Evolutionary conservation across 345 rosid species (phyloP).

Genomic region (Aethionema arabicum): DNA sequence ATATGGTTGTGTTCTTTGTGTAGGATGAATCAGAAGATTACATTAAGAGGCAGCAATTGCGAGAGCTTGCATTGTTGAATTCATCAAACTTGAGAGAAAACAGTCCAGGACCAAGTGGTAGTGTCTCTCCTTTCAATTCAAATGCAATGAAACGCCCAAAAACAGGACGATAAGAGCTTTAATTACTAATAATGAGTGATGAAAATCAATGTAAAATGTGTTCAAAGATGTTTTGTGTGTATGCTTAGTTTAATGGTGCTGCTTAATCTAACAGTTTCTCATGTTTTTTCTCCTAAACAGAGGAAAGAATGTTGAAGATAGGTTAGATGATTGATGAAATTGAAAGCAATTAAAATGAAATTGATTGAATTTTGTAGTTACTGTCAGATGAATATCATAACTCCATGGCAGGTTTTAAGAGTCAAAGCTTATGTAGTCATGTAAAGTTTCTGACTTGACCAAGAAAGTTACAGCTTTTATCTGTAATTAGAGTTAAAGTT

Average conservation of each 20-base stretch:
- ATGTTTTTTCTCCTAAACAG: slow-evolving; percentile 6
- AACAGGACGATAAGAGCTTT: slow-evolving; percentile 61
- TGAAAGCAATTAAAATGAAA: slow-evolving; percentile 28
- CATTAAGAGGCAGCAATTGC: slow-evolving; percentile 93
- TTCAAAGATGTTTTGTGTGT: slow-evolving; percentile 6
- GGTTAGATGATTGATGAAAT: not conserved
- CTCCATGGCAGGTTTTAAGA: too few species aligned
- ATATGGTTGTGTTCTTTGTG: slow-evolving; percentile 4
- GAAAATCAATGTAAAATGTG: not conserved
- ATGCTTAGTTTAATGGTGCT: slow-evolving; percentile 28
- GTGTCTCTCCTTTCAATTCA: slow-evolving; percentile 91
- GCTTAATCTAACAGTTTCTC: slow-evolving; percentile 20
- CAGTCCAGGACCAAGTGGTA: slow-evolving; percentile 94
- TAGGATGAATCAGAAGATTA: slow-evolving; percentile 97
- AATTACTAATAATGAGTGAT: slow-evolving; percentile 5
- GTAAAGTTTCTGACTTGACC: too few species aligned
- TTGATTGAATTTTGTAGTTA: slow-evolving; percentile 16
- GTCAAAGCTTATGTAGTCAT: too few species aligned
- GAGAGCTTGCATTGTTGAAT: slow-evolving; percentile 86
- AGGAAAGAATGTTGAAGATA: not conserved
- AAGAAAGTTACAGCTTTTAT: too few species aligned
- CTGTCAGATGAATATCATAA: not conserved
- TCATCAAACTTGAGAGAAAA: slow-evolving; percentile 95
- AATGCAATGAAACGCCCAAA: slow-evolving; percentile 97
- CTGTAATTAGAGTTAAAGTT: not conserved